These are phyloP conservation scores for Coprinopsis cinerea DNA, from an alignment of 768 basidiomycete species.

Conservation along the genomic window DNA sequence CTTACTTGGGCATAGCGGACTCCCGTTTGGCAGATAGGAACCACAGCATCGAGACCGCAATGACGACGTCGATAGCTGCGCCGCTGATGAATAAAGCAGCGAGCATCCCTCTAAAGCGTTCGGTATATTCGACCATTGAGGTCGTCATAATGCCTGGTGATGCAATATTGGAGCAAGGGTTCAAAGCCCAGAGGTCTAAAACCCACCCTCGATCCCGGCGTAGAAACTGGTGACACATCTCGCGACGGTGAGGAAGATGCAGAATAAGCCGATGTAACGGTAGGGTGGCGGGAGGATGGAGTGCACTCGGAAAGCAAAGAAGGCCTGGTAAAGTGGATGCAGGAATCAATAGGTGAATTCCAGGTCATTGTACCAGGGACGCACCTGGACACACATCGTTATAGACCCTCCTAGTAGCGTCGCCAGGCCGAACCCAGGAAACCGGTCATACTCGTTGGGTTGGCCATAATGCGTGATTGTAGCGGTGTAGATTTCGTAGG, in stretches of 20 bases:
- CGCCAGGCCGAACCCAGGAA: slow-evolving; percentile 17
- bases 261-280: slow-evolving; percentile 21
- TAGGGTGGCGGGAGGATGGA: slow-evolving; percentile 22
- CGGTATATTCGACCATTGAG: slow-evolving; percentile 17
- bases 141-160: slow-evolving; percentile 17
- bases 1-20: background rate
- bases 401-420: slow-evolving; percentile 24
- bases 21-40: slow-evolving; percentile 5
- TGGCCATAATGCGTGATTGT: slow-evolving; percentile 23
- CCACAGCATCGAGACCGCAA: slow-evolving; percentile 13
- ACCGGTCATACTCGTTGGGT: slow-evolving; percentile 18
- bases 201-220: slow-evolving; percentile 19
- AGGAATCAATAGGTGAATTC: background rate
- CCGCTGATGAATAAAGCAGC: slow-evolving; percentile 25
- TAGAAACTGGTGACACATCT: slow-evolving; percentile 24
- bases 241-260: slow-evolving; percentile 19
- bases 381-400: slow-evolving; percentile 25
- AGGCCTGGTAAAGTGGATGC: slow-evolving; percentile 15
- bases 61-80: slow-evolving; percentile 24
- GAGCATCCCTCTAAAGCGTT: slow-evolving; percentile 24
- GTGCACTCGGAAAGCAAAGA: slow-evolving; percentile 27
- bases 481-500: slow-evolving; percentile 24
- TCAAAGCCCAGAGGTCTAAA: no score
- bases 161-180: no score
- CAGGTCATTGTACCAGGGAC: background rate